A percentile compares a stretch with the other conserved stretches of the same genome.
phyloP scores from a whole-genome alignment of 176 grass and related monocot genomes.

The Coix lacrymajobi region DNA sequence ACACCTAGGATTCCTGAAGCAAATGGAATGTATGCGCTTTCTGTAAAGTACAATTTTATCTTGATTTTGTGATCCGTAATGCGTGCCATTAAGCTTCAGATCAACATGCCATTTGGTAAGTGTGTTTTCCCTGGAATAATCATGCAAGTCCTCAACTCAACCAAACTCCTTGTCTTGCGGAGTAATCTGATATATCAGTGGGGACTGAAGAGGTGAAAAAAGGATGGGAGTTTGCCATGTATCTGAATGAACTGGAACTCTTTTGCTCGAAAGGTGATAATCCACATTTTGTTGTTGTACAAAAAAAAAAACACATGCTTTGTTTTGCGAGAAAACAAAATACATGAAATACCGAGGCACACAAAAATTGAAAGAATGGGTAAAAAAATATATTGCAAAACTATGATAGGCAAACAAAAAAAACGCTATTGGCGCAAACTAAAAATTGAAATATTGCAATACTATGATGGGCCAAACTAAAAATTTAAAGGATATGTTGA shows the following conservation, averaged over 20 bases:
- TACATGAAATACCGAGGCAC: no score
- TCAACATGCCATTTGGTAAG: background rate
- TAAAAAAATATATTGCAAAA: no score
- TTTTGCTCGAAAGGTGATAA: background rate
- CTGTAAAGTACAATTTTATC: background rate
- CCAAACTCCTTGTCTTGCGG: background rate
- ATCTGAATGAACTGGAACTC: background rate
- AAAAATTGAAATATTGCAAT: no score
- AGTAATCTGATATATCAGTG: background rate
- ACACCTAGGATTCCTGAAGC: background rate
- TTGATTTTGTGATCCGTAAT: background rate
- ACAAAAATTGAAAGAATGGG: background rate
- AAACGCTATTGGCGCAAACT: no score
- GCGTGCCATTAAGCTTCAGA: background rate
- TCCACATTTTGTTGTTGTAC: background rate
- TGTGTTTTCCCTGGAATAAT: background rate
- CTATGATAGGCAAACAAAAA: no score
- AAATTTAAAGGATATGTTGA: background rate
- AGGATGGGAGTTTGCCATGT: background rate
- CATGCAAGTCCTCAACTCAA: background rate
- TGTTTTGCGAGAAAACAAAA: no score
- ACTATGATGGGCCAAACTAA: background rate
- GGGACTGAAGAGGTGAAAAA: background rate
- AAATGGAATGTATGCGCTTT: background rate
- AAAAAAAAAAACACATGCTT: background rate